A percentile compares a stretch with the other conserved stretches of the same genome.
phyloP scores from a whole-genome alignment of 176 grass and related monocot species.

The Alloteropsis semialata region DNA sequence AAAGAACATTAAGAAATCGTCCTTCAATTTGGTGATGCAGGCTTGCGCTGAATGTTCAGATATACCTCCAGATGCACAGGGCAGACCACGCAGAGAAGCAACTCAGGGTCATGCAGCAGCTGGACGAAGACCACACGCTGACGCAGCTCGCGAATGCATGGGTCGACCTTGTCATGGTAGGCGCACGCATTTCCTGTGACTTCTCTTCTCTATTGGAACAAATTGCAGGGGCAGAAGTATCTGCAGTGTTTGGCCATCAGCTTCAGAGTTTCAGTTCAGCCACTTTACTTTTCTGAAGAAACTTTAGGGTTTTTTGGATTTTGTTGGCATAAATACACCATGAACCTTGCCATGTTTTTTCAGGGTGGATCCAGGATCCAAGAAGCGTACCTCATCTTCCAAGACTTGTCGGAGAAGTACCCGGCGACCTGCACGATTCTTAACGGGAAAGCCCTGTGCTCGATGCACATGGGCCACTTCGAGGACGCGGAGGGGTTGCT shows the following conservation, averaged over 20 bases:
- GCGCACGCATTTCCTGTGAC: neutral
- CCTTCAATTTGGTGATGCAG: conserved; percentile 30
- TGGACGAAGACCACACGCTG: conserved; percentile 87
- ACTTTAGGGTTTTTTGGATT: neutral
- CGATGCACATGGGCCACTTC: conserved; percentile 75
- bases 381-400: conserved; percentile 74
- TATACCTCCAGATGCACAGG: conserved; percentile 72
- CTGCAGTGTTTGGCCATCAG: neutral
- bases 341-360: neutral
- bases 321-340: neutral
- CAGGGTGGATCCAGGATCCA: conserved; percentile 84
- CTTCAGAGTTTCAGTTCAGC: neutral
- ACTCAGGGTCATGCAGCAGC: conserved; percentile 69
- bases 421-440: conserved; percentile 64
- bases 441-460: conserved; percentile 76
- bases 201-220: neutral
- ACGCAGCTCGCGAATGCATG: conserved; percentile 86
- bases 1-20: neutral
- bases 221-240: neutral
- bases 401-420: conserved; percentile 83
- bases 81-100: conserved; percentile 77
- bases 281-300: neutral
- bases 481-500: conserved; percentile 69
- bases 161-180: conserved; percentile 58
- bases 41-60: conserved; percentile 68